Evolutionary conservation across 192 early-diverging fungal species (phyloP).

Genomic region (Linnemannia elongata): DNA sequence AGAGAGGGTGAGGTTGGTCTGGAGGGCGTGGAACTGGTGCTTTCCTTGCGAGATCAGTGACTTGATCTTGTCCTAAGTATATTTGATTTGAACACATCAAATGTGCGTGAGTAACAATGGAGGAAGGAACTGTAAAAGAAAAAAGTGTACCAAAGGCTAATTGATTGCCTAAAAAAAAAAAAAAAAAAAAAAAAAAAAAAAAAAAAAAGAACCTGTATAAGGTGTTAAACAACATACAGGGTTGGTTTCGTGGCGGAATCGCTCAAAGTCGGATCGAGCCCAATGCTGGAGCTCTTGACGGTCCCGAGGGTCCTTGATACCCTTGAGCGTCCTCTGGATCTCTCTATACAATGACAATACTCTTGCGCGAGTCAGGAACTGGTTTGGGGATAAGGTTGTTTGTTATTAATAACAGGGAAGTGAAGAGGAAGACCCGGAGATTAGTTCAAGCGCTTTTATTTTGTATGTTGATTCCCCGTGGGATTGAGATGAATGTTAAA

Average conservation of each 20-base stretch:
- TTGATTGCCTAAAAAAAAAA: not conserved
- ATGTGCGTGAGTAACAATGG: not conserved
- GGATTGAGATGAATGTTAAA: not conserved
- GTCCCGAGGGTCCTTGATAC: slow-evolving; percentile 40
- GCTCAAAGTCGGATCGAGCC: slow-evolving; percentile 55
- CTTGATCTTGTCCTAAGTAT: slow-evolving; percentile 51
- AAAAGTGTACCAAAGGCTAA: not conserved
- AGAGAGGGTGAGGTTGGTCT: slow-evolving; percentile 45
- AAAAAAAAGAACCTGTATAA: not conserved
- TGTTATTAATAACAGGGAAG: not conserved
- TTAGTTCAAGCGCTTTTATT: not conserved
- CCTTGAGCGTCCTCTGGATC: slow-evolving; percentile 43
- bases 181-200: not conserved
- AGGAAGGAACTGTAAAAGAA: not conserved
- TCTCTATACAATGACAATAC: slow-evolving; percentile 50
- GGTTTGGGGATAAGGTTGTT: not conserved
- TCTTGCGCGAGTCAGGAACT: slow-evolving; percentile 53
- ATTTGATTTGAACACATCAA: not conserved
- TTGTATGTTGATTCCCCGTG: not conserved
- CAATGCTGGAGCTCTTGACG: slow-evolving; percentile 45
- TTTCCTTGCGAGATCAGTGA: slow-evolving; percentile 54
- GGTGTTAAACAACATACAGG: slow-evolving; percentile 28
- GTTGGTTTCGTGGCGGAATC: slow-evolving; percentile 43
- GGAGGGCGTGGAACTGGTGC: slow-evolving; percentile 48
- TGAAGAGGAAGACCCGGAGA: not conserved